Conservation (phyloP, 306 rosid genomes). For the Vigna angularis region DNA sequence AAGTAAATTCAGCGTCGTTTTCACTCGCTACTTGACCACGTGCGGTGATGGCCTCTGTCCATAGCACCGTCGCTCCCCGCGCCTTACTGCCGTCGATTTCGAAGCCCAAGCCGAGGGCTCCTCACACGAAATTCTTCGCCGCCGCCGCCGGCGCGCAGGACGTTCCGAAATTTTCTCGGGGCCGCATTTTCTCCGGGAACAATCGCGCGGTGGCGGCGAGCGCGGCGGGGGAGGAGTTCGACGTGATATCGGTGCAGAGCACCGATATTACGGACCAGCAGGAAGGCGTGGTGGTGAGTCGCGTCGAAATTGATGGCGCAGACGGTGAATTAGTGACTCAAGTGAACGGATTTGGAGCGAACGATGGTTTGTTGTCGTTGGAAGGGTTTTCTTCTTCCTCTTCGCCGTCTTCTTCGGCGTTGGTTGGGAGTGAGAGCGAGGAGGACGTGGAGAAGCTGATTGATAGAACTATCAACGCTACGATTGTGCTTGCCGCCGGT, state of each 20-base stretch:
- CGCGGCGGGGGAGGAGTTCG: constrained; percentile 58
- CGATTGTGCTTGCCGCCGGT: constrained; percentile 88
- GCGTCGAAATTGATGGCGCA: constrained; percentile 64
- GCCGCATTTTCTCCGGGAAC: constrained; percentile 41
- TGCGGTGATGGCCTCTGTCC: constrained; percentile 71
- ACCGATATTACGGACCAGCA: constrained; percentile 66
- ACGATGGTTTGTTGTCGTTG: constrained; percentile 68
- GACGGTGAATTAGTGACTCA: constrained; percentile 69
- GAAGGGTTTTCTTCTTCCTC: constrained; percentile 80
- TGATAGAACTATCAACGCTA: constrained; percentile 80
- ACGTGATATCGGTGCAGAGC: constrained; percentile 73
- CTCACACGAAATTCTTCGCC: constrained; percentile 33
- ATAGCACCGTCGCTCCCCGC: constrained; percentile 61
- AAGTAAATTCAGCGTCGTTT: constrained; percentile 25
- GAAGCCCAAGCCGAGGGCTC: constrained; percentile 37
- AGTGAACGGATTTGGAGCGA: constrained; percentile 69
- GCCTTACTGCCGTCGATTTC: constrained; percentile 54
- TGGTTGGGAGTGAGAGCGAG: constrained; percentile 58
- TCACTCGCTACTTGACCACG: constrained; percentile 44
- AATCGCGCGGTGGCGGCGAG: constrained; percentile 47
- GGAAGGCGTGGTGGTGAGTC: constrained; percentile 66
- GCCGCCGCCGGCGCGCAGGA: constrained; percentile 1
- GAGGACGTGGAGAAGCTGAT: constrained; percentile 59
- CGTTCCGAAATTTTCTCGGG: constrained; percentile 39
- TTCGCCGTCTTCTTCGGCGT: constrained; percentile 59